These are phyloP conservation scores for Hygrocybe punicea DNA, from an alignment of 768 basidiomycete species.

Conservation along the genomic window DNA sequence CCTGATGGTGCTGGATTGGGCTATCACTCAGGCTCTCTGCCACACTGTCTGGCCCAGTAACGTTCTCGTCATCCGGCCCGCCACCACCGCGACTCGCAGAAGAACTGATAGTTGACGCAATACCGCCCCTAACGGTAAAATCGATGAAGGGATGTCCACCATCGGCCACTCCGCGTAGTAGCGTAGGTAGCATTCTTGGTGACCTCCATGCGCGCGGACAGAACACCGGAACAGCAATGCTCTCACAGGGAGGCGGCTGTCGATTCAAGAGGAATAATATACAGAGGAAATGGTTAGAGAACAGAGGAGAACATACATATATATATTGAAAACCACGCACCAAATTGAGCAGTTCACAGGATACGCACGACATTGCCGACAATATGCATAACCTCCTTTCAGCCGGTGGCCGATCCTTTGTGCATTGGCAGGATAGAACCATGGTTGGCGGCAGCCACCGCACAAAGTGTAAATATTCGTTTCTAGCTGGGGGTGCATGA, in stretches of 20 bases:
- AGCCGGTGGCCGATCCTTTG: conserved; percentile 19
- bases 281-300: too few relatives aligned
- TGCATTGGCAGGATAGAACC: too few relatives aligned
- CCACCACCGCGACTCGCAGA: conserved; percentile 19
- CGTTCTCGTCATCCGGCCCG: conserved; percentile 31
- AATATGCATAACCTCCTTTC: conserved; percentile 53
- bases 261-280: conserved; percentile 7
- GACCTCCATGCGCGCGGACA: too few relatives aligned
- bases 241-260: conserved; percentile 73
- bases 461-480: too few relatives aligned
- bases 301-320: too few relatives aligned
- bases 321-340: too few relatives aligned
- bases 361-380: conserved; percentile 50
- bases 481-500: conserved; percentile 49
- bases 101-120: neutral
- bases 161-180: conserved; percentile 56
- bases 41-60: conserved; percentile 19
- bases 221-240: conserved; percentile 70
- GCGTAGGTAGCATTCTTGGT: too few relatives aligned
- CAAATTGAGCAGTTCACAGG: conserved; percentile 66
- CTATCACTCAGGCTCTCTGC: conserved; percentile 15
- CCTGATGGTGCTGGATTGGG: conserved; percentile 11
- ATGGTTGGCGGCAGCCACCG: too few relatives aligned
- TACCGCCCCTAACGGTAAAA: neutral
- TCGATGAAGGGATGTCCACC: conserved; percentile 32